These are phyloP conservation scores for Filosporella fistucella DNA, from an alignment of 495 filamentous ascomycete genomes.

Conservation along the genomic window DNA sequence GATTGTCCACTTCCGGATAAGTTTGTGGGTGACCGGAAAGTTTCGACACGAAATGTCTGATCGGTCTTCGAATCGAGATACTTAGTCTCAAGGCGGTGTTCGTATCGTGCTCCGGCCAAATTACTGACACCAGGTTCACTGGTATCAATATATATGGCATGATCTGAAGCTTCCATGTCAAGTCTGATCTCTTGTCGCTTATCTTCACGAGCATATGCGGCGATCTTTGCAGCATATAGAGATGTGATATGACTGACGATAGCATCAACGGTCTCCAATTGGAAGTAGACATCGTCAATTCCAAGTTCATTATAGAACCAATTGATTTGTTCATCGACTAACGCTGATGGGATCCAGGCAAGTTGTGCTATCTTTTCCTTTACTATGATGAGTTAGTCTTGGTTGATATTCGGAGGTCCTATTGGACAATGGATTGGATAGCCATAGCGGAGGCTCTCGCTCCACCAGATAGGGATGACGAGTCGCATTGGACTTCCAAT, in stretches of 20 bases:
- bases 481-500: too few species aligned
- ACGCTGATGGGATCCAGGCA: slow-evolving; percentile 79
- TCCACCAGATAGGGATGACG: too few species aligned
- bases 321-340: slow-evolving; percentile 76
- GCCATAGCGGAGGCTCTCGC: too few species aligned
- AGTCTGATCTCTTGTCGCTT: slow-evolving; percentile 89
- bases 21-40: slow-evolving; percentile 86
- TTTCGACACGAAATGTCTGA: slow-evolving; percentile 84
- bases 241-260: slow-evolving; percentile 94
- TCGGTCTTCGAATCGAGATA: slow-evolving; percentile 61
- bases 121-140: slow-evolving; percentile 79
- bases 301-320: slow-evolving; percentile 99
- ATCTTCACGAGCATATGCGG: slow-evolving; percentile 89
- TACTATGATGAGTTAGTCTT: slow-evolving; percentile 20
- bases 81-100: slow-evolving; percentile 90
- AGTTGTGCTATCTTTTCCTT: slow-evolving; percentile 19
- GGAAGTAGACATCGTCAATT: slow-evolving; percentile 99
- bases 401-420: neutral
- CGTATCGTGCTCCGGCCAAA: slow-evolving; percentile 77
- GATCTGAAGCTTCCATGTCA: slow-evolving; percentile 91
- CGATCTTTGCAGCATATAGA: slow-evolving; percentile 94
- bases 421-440: too few species aligned
- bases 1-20: slow-evolving; percentile 40
- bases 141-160: slow-evolving; percentile 98
- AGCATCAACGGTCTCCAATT: slow-evolving; percentile 79